Base-by-base conservation (phyloP, 1,284 basidiomycete genomes). In the Ustilago esculenta region DNA sequence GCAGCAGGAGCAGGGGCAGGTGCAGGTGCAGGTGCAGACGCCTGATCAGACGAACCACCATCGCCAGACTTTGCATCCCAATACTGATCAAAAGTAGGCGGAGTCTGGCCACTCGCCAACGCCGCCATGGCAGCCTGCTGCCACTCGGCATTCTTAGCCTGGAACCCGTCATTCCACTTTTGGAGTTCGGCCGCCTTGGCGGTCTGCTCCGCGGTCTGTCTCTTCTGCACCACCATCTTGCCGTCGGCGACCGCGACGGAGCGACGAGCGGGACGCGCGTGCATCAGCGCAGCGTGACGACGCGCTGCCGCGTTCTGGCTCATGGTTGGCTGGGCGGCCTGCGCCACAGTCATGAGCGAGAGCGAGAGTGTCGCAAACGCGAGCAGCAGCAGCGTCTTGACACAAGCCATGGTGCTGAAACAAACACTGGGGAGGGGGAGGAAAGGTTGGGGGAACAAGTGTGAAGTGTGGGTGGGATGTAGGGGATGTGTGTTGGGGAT, bases 101-200 rank as follows among this genome's bases (percentile, higher is more conserved):
- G 73, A 3, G 61, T 73, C 55, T 76, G 46, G 30, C 75, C 75
- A 15, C 49, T 18, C n/a, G 51, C 56, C 15, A 72, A 63, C 25
- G 61, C 59, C 47, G 64, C 66, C 17, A 55, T 60, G 32, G 68
- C 69, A 54, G 72, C 72, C 52, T 61, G 46, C 58, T 76, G 75
- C 75, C 75, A 75, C 33, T 65, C 56, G 12, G 66, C 41, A 41
- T 73, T 73, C 66, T 70, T 70, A n/a, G 44, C 43, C 42, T 65
- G 66, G 42, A 70, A 73, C 29, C 59, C 66, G 40, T 69, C 63
- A 54, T 70, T 49, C 54, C 52, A 54, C 27, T 54, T 27, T 27
- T 73, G 66, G 44, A 66, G 61, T 20, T 47, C 53, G 33, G 63
- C 71, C 5, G 57, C 55, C 43, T 61, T 45, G 21, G 58, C 52